Evolutionary conservation across 192 early-diverging fungal genomes (phyloP), one percentile per base, ranked within the genome.

Genomic region (Coemansia sp.): DNA sequence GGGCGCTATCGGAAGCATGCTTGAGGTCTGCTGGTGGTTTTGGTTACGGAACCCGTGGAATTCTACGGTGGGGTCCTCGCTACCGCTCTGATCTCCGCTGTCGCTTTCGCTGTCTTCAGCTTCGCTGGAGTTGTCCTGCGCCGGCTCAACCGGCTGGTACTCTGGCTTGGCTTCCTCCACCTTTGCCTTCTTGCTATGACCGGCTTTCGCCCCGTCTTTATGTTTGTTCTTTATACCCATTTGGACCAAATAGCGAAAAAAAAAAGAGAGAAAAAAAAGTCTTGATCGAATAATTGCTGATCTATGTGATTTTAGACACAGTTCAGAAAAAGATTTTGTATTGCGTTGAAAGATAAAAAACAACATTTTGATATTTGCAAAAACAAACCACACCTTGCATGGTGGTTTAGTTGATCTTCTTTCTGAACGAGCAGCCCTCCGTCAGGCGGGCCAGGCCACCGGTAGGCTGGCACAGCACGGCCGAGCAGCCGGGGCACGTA

Each of bases 381-480:
- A 34, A 34, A 1, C 2, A 9, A 34, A 2, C 10, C 1, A 26
- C 23, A 3, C 23, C 32, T 34, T 34, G 7, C 7, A 5, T 34
- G 23, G 5, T 31, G 23, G 31, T 53, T 66, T 87, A 89, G 72
- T 84, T 80, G 60, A 80, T 62, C 85, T 90, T 92, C 76, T 83
- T 90, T 60, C 90, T 80, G 87, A 88, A 90, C 14, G 88, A 90
- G 83, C 86, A 89, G 60, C 90, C 95, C 81, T 91, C 90, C 69
- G 93, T 96, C 75, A 98, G 85, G 58, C 93, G 91, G 70, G 93
- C 94, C 79, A 90, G 89, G 80, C 96, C 96, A 84, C 96, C 96
- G 53, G 94, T 99, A 66, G 96, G 96, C 81, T 97, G 94, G 83
- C 91, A 96, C 68, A 99, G 88, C 60, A 99, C 94, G 67, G 92